Base-by-base conservation (phyloP, 2,329 filamentous ascomycete genomes). In the Phyllosticta capitalensis region DNA sequence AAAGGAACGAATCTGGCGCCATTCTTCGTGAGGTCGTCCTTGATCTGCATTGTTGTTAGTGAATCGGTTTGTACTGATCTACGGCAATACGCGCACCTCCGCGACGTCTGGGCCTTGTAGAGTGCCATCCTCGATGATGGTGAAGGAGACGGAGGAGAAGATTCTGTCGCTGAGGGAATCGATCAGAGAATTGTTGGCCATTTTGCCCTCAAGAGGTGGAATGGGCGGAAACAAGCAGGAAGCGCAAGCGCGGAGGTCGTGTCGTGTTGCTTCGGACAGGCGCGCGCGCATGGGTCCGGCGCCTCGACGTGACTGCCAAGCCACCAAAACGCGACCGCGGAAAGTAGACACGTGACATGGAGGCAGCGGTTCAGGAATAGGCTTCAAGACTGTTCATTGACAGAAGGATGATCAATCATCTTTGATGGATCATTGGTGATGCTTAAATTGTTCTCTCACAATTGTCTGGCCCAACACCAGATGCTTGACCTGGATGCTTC, bases 1-100 rank as follows among this genome's bases (percentile, higher is more conserved):
- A 75, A 72, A 5, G 71, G 67, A 10, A 78, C 65, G 14, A 78
- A 74, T 54, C 75, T 75, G 21, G 78, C 83, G 54, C 78, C 80
- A 65, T 79, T 71, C 61, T 75, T 68, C 61, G 74, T 69, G 52
- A 85, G 71, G 1, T 72, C 67, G 5, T 75, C 70, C 26, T 74
- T 73, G 56, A 81, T 66, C 80, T 83, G 63, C 22, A 45, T 50
- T 45, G 52, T 17, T 19, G 65, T 71, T 56, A 72, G 67, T 55
- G 62, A 26, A 45, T 12, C n/a, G 51, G 19, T 30, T 45, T 28
- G 48, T 24, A 66, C 67, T 67, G 67, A 66, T 67, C 58, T 58
- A 52, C 3, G 9, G 9, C 20, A 9, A 48, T 14, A 28, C 19
- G 22, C 60, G 55, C 66, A 71, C 72, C 62, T 69, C 61, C 9